Conservation (phyloP, 2,329 filamentous ascomycete species). For the Sodiomyces alkalinus region DNA sequence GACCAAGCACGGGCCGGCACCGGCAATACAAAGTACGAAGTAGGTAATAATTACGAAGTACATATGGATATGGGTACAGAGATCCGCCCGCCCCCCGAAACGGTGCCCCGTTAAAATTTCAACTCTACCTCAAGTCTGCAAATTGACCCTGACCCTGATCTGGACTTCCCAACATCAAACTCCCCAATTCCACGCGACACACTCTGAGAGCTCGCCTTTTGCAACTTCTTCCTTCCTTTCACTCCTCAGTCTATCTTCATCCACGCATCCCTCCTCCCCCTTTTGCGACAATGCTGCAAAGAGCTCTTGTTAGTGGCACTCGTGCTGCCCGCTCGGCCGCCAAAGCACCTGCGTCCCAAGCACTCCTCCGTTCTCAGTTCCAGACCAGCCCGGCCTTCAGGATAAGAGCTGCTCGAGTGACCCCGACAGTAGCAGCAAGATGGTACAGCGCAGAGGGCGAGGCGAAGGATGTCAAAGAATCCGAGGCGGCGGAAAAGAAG, state of each 20-base stretch:
- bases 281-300: constrained; percentile 31
- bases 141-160: background rate
- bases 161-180: background rate
- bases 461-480: constrained; percentile 19
- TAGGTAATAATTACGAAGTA: no score
- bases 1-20: no score
- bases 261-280: background rate
- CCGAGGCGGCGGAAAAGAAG: constrained; percentile 11
- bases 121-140: constrained; percentile 2
- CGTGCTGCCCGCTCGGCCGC: constrained; percentile 27
- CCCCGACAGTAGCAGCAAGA: constrained; percentile 19
- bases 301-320: constrained; percentile 26
- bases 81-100: no score
- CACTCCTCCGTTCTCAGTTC: constrained; percentile 21
- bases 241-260: background rate
- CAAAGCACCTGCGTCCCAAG: constrained; percentile 17
- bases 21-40: no score
- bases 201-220: no score
- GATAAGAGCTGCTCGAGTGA: constrained; percentile 20
- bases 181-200: constrained; percentile 4
- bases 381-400: constrained; percentile 20
- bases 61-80: no score
- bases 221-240: constrained; percentile 1
- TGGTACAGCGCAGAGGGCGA: constrained; percentile 37
- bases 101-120: constrained; percentile 9